A percentile compares a stretch with the other conserved stretches of the same genome.
phyloP scores from a whole-genome alignment of 2,329 filamentous ascomycete species.

The Penicillium sp. region DNA sequence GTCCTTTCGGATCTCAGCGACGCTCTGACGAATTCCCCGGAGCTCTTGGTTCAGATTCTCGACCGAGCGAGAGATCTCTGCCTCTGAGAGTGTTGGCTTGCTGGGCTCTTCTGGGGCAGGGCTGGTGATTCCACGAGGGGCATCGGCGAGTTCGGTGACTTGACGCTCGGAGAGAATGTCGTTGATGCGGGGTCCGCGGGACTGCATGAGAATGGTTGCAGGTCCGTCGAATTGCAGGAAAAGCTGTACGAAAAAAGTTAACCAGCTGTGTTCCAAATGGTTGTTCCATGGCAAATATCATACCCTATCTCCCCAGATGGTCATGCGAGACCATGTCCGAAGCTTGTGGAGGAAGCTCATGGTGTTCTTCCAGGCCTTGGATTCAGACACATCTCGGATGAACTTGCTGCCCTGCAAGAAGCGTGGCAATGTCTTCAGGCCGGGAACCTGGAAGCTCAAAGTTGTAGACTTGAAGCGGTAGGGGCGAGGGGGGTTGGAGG shows the following conservation, averaged over 20 bases:
- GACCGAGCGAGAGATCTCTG: conserved; percentile 34
- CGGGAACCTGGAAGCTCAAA: conserved; percentile 77
- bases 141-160: conserved; percentile 86
- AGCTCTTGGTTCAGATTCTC: conserved; percentile 38
- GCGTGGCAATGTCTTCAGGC: conserved; percentile 59
- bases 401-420: conserved; percentile 73
- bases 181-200: conserved; percentile 75
- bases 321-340: conserved; percentile 75
- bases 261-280: neutral
- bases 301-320: conserved; percentile 88
- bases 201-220: conserved; percentile 82
- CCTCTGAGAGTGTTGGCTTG: conserved; percentile 29
- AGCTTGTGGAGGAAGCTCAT: conserved; percentile 68
- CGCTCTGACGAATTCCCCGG: conserved; percentile 37
- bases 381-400: conserved; percentile 71
- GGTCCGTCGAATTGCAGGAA: conserved; percentile 91
- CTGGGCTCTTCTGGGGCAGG: conserved; percentile 55
- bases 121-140: conserved; percentile 71
- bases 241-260: conserved; percentile 51
- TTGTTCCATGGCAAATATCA: conserved; percentile 25
- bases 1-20: conserved; percentile 61
- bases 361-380: conserved; percentile 71
- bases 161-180: conserved; percentile 78
- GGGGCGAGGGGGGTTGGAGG: conserved; percentile 72
- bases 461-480: conserved; percentile 83